Evolutionary conservation across 1,284 basidiomycete genomes (phyloP).

Genomic region (Austroboletus olivaceoglutinosus): DNA sequence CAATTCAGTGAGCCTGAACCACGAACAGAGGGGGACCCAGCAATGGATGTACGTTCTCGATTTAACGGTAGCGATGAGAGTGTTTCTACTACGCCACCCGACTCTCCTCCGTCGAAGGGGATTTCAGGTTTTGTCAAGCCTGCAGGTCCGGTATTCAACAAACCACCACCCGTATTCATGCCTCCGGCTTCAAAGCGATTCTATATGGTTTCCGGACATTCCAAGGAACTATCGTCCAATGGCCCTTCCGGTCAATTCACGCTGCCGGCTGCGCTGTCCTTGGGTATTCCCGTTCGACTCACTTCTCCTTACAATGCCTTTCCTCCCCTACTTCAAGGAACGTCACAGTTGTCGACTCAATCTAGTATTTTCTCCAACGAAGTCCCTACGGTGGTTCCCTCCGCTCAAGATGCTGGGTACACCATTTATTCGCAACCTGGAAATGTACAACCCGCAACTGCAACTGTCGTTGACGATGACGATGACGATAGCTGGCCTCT

Average conservation of each 20-base stretch:
- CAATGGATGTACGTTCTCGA: neutral
- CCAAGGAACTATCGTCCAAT: slow-evolving; percentile 31
- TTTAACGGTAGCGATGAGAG: slow-evolving; percentile 25
- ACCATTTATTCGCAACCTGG: slow-evolving; percentile 39
- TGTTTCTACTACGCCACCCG: slow-evolving; percentile 57
- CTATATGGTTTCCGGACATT: slow-evolving; percentile 18
- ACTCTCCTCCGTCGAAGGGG: slow-evolving; percentile 48
- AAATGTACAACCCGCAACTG: slow-evolving; percentile 26
- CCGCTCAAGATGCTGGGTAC: slow-evolving; percentile 59
- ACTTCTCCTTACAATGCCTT: slow-evolving; percentile 29
- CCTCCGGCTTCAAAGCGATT: slow-evolving; percentile 35
- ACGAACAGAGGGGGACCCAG: neutral
- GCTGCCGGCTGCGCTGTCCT: slow-evolving; percentile 42
- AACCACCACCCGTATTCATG: slow-evolving; percentile 51
- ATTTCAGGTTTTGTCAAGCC: slow-evolving; percentile 36
- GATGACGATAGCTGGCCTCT: slow-evolving; percentile 74
- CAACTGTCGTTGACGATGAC: slow-evolving; percentile 52
- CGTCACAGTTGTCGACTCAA: slow-evolving; percentile 45
- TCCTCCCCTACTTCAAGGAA: slow-evolving; percentile 12
- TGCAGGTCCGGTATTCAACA: slow-evolving; percentile 54
- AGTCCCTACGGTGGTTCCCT: slow-evolving; percentile 52
- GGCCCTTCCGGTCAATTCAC: slow-evolving; percentile 38
- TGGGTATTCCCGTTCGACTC: slow-evolving; percentile 43
- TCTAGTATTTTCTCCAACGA: slow-evolving; percentile 51
- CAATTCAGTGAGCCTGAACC: neutral